A percentile compares a stretch with the other conserved stretches of the same genome.
Evolutionary conservation across 2,329 filamentous ascomycete genomes (phyloP).

Genomic region (Aureobasidium sp.): DNA sequence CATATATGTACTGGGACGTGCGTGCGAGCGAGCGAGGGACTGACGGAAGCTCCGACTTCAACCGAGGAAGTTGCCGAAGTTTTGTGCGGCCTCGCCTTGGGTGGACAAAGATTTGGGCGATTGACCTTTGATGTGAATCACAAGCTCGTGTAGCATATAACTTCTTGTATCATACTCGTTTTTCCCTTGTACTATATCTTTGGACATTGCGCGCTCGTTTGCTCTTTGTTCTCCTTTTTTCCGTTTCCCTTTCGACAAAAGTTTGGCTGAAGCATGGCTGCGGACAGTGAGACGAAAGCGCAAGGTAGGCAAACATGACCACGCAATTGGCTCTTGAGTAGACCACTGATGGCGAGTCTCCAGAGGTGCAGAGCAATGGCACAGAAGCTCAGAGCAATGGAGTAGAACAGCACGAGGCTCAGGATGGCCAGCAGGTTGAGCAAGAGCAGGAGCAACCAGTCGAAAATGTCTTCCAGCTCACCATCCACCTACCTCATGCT

Average conservation of each 20-base stretch:
- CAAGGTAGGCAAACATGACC: slow-evolving; percentile 7
- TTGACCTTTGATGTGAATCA: slow-evolving; percentile 4
- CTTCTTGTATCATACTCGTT: slow-evolving; percentile 15
- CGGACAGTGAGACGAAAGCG: slow-evolving; percentile 13
- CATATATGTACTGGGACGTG: neutral
- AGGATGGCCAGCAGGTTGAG: neutral
- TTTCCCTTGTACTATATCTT: slow-evolving; percentile 3
- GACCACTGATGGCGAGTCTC: neutral
- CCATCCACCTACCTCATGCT: slow-evolving; percentile 73
- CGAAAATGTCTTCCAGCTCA: slow-evolving; percentile 57
- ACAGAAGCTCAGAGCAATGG: slow-evolving; percentile 1
- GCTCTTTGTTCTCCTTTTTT: neutral
- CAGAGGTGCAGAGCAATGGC: slow-evolving; percentile 14
- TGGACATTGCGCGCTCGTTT: neutral
- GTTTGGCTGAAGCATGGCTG: slow-evolving; percentile 14
- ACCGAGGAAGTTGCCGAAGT: slow-evolving; percentile 8
- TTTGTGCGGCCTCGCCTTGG: slow-evolving; percentile 6
- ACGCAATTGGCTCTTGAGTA: neutral
- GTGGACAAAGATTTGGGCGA: slow-evolving; percentile 4
- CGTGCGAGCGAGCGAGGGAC: neutral
- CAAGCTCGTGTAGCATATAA: slow-evolving; percentile 2
- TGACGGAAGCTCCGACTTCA: slow-evolving; percentile 5
- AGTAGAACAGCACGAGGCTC: slow-evolving; percentile 1
- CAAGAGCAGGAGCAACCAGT: slow-evolving; percentile 13
- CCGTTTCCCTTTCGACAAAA: neutral